phyloP scores from a whole-genome alignment of 116 monocot species.

The Thalassia testudinum region DNA sequence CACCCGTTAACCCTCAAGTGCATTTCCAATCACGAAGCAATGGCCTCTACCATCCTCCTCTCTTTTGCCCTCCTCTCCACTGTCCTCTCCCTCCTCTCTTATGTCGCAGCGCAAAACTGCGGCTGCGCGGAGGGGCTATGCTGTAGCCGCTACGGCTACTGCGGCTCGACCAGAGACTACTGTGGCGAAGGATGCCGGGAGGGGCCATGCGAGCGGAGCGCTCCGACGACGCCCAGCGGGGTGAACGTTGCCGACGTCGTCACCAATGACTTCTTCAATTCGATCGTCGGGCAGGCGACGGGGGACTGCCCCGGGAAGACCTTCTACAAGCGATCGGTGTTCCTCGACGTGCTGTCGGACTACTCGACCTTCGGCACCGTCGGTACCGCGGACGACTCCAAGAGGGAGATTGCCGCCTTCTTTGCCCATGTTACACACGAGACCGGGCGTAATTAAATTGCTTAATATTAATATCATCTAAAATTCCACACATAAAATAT shows the following conservation, averaged over 20 bases:
- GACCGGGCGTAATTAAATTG: constrained; percentile 65
- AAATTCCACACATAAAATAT: too few species aligned
- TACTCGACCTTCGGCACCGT: too few species aligned
- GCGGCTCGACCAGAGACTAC: constrained; percentile 24
- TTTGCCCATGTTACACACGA: constrained; percentile 73
- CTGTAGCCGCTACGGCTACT: too few species aligned
- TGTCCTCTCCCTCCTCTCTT: too few species aligned
- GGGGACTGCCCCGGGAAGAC: constrained; percentile 24
- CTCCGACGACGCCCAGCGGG: too few species aligned
- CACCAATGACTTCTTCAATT: constrained; percentile 39
- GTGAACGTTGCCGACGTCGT: constrained; percentile 31
- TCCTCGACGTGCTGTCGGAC: too few species aligned
- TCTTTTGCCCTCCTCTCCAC: too few species aligned
- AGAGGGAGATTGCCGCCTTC: constrained; percentile 70
- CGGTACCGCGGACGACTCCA: too few species aligned
- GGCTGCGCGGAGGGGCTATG: constrained; percentile 23
- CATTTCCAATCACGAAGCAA: too few species aligned
- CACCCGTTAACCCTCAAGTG: too few species aligned
- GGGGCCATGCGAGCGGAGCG: constrained; percentile 21
- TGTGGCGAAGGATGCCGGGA: constrained; percentile 32
- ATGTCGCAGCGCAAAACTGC: constrained; percentile 43
- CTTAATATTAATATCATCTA: too few species aligned
- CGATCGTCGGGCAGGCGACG: constrained; percentile 22
- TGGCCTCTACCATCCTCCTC: too few species aligned
- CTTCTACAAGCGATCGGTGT: constrained; percentile 35